phyloP scores from a whole-genome alignment of 2,329 filamentous ascomycete genomes.

The Xylaria sp. region DNA sequence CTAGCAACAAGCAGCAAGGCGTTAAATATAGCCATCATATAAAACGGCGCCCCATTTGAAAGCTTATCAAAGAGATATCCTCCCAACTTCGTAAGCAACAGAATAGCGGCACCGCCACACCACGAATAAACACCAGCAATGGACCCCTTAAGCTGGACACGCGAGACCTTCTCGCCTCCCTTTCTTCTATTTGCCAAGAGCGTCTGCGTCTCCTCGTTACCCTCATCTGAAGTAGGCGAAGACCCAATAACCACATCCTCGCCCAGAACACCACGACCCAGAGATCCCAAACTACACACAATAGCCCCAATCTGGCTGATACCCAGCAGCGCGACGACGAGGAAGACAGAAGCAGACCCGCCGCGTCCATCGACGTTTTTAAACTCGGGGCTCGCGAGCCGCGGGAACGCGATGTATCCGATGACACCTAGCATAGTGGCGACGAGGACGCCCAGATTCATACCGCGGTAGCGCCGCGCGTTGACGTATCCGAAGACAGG shows the following conservation, averaged over 20 bases:
- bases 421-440: slow-evolving; percentile 78
- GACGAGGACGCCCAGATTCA: slow-evolving; percentile 78
- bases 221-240: neutral
- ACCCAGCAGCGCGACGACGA: slow-evolving; percentile 83
- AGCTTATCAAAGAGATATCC: slow-evolving; percentile 84
- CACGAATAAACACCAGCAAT: slow-evolving; percentile 95
- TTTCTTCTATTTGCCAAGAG: slow-evolving; percentile 44
- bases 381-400: slow-evolving; percentile 80
- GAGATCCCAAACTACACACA: slow-evolving; percentile 90
- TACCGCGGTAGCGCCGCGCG: slow-evolving; percentile 52
- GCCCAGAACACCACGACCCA: slow-evolving; percentile 81
- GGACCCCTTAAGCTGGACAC: slow-evolving; percentile 81
- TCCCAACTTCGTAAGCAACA: slow-evolving; percentile 90
- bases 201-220: slow-evolving; percentile 48
- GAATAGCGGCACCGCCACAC: slow-evolving; percentile 87
- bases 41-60: slow-evolving; percentile 84
- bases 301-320: slow-evolving; percentile 96
- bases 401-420: slow-evolving; percentile 81
- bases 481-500: slow-evolving; percentile 81
- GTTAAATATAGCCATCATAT: slow-evolving; percentile 93
- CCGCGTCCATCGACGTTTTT: slow-evolving; percentile 71
- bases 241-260: slow-evolving; percentile 52
- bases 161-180: slow-evolving; percentile 49
- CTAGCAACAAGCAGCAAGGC: slow-evolving; percentile 71
- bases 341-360: slow-evolving; percentile 74